A percentile compares a stretch with the other conserved stretches of the same genome.
Evolutionary conservation across 345 rosid genomes (phyloP).

Genomic region (Eutrema japonicum): DNA sequence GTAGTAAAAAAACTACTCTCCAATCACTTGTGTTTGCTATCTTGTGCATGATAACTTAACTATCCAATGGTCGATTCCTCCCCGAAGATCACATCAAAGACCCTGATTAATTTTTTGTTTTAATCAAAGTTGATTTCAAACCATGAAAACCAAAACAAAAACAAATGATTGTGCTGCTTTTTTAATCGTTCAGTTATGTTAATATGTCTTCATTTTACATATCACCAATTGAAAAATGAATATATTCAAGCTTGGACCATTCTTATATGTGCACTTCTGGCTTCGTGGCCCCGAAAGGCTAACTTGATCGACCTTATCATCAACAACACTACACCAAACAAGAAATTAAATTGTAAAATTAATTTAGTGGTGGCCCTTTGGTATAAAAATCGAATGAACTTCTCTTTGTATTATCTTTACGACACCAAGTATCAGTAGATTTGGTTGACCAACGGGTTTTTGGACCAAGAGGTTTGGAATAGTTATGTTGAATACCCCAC

Average conservation of each 20-base stretch:
- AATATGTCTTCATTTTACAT: not conserved
- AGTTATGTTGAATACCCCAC: no score
- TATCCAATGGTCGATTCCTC: no score
- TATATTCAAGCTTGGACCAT: constrained; percentile 18
- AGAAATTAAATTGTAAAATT: constrained; percentile 9
- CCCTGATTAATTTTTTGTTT: no score
- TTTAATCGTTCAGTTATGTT: not conserved
- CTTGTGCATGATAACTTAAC: no score
- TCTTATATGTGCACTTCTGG: not conserved
- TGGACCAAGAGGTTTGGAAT: not conserved
- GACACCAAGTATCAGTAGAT: not conserved
- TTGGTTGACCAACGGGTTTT: not conserved
- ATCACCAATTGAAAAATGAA: constrained; percentile 13
- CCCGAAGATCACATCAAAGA: no score
- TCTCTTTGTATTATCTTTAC: constrained; percentile 4
- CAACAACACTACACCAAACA: constrained; percentile 23
- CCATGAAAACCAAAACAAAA: not conserved
- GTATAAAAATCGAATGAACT: constrained; percentile 21
- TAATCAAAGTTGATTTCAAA: not conserved
- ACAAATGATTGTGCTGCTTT: not conserved
- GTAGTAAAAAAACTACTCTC: not conserved
- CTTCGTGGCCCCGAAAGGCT: constrained; percentile 29
- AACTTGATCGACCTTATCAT: constrained; percentile 35
- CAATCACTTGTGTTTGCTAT: no score
- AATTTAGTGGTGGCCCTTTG: constrained; percentile 35